phyloP scores from a whole-genome alignment of 768 basidiomycete genomes.

The Mycena galopus region DNA sequence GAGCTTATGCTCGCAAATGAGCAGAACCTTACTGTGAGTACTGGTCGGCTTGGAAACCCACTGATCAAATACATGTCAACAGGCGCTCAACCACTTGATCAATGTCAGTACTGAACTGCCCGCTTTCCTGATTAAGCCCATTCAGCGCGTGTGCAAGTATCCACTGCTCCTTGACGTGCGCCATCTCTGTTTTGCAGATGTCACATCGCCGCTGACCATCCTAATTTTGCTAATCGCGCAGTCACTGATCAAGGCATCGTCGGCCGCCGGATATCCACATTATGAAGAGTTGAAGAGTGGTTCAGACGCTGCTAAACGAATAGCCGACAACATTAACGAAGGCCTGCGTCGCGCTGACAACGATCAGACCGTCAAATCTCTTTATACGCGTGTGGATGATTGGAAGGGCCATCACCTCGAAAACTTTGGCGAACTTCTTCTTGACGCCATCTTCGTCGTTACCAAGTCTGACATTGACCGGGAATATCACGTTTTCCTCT shows the following conservation, averaged over 20 bases:
- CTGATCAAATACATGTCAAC: slow-evolving; percentile 58
- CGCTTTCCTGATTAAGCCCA: slow-evolving; percentile 97
- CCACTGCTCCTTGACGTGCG: slow-evolving; percentile 92
- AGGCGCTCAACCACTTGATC: slow-evolving; percentile 88
- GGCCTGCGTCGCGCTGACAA: slow-evolving; percentile 94
- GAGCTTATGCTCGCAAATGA: slow-evolving; percentile 90
- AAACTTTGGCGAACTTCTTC: slow-evolving; percentile 93
- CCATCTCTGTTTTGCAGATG: slow-evolving; percentile 36
- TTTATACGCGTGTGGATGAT: slow-evolving; percentile 91
- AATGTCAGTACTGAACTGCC: slow-evolving; percentile 93
- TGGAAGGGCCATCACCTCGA: slow-evolving; percentile 99
- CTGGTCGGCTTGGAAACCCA: slow-evolving; percentile 43
- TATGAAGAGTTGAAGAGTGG: slow-evolving; percentile 88
- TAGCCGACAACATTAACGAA: slow-evolving; percentile 97
- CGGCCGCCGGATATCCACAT: slow-evolving; percentile 71
- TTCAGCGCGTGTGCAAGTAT: slow-evolving; percentile 99
- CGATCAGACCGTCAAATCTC: slow-evolving; percentile 87
- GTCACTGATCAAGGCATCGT: slow-evolving; percentile 83
- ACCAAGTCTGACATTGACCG: slow-evolving; percentile 97
- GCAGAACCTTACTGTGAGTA: slow-evolving; percentile 85
- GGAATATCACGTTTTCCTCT: slow-evolving; percentile 98
- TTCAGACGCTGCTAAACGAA: slow-evolving; percentile 88
- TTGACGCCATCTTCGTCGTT: slow-evolving; percentile 96
- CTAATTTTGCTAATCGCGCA: slow-evolving; percentile 45
- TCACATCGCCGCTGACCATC: slow-evolving; percentile 28